A percentile compares a stretch with the other conserved stretches of the same genome.
Evolutionary conservation across 139 green algal genomes (phyloP).

Genomic region (Diplosphaera chodatii): DNA sequence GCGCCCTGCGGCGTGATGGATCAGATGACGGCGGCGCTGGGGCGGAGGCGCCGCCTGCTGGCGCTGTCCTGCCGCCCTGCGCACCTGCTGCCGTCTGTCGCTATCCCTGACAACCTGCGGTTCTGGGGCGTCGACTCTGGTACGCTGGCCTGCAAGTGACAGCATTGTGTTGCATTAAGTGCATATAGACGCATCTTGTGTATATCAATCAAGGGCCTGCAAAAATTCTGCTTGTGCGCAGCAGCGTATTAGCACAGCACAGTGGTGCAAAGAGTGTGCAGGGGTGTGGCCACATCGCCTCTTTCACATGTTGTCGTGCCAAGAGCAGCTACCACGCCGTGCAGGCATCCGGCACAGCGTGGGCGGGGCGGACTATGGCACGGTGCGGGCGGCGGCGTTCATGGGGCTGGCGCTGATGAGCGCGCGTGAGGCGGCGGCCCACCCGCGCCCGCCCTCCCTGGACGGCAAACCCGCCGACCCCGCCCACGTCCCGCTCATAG

Average conservation of each 20-base stretch:
- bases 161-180: too few species aligned
- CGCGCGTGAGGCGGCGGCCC: not conserved
- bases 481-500: not conserved
- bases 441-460: not conserved
- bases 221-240: too few species aligned
- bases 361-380: conserved; percentile 75
- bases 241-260: too few species aligned
- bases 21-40: conserved; percentile 76
- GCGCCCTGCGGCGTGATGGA: conserved; percentile 97
- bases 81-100: conserved; percentile 55
- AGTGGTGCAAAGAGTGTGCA: too few species aligned
- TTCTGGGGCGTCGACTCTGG: conserved; percentile 87
- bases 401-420: conserved; percentile 70
- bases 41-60: conserved; percentile 61
- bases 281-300: too few species aligned
- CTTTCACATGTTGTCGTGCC: too few species aligned
- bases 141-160: not conserved
- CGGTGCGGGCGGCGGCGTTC: conserved; percentile 80
- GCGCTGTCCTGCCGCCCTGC: conserved; percentile 80
- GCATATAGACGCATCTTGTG: too few species aligned
- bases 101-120: conserved; percentile 53
- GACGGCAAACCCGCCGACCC: not conserved
- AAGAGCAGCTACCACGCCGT: too few species aligned
- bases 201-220: too few species aligned
- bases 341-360: conserved; percentile 75